Evolutionary conservation across 164 flowering plant genomes (phyloP).

Genomic region (Aristolochia californica): DNA sequence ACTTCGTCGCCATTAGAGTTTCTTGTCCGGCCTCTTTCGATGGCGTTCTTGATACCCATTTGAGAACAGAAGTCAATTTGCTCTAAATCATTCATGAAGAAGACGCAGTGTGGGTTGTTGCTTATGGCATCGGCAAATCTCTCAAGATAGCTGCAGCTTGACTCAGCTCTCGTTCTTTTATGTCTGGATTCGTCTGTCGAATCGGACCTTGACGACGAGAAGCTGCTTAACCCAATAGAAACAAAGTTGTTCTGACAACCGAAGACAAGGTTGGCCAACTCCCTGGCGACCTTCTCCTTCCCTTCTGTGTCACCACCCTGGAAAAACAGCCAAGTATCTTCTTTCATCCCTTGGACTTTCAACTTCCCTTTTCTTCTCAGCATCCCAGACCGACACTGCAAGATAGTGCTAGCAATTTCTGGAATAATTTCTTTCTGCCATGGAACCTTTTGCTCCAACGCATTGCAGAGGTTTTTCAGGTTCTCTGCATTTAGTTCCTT

Average conservation of each 20-base stretch:
- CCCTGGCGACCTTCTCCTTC: slow-evolving; percentile 62
- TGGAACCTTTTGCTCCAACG: slow-evolving; percentile 70
- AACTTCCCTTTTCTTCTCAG: slow-evolving; percentile 36
- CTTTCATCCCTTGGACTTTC: slow-evolving; percentile 26
- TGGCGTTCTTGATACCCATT: slow-evolving; percentile 60
- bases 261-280: slow-evolving; percentile 64
- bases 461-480: slow-evolving; percentile 44
- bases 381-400: slow-evolving; percentile 72
- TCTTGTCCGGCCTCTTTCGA: slow-evolving; percentile 50
- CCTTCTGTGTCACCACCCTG: slow-evolving; percentile 62
- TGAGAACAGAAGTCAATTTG: slow-evolving; percentile 62
- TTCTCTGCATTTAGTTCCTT: slow-evolving; percentile 57
- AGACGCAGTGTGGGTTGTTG: slow-evolving; percentile 62
- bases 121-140: slow-evolving; percentile 51
- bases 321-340: slow-evolving; percentile 86
- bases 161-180: slow-evolving; percentile 67
- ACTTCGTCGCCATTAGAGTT: slow-evolving; percentile 41
- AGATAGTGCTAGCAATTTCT: slow-evolving; percentile 58
- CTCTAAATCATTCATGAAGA: slow-evolving; percentile 67
- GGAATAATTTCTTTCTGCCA: slow-evolving; percentile 65
- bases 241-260: slow-evolving; percentile 44
- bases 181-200: slow-evolving; percentile 46
- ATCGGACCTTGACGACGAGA: slow-evolving; percentile 50
- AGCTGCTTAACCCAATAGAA: slow-evolving; percentile 53
- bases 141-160: slow-evolving; percentile 49